Percentiles rank a stretch among this genome's conserved stretches.
These are phyloP conservation scores for Aureobasidium zeae DNA, from an alignment of 2,329 filamentous ascomycete species.

Conservation along the genomic window DNA sequence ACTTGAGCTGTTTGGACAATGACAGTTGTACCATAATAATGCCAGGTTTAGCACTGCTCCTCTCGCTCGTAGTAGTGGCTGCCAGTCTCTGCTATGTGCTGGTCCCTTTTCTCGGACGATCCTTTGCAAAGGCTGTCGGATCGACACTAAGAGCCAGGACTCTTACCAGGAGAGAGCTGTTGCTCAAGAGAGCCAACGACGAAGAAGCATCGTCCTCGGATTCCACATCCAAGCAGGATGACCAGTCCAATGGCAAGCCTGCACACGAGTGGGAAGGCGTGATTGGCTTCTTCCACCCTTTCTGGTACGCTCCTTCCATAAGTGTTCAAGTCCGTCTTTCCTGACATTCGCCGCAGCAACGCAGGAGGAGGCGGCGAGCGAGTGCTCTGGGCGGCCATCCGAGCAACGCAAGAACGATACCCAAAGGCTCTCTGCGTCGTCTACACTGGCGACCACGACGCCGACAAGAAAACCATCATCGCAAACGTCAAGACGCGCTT, in stretches of 20 bases:
- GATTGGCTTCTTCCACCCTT: slow-evolving; percentile 94
- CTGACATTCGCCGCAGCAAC: slow-evolving; percentile 52
- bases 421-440: slow-evolving; percentile 83
- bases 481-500: slow-evolving; percentile 60
- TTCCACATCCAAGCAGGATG: neutral
- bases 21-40: too few relatives aligned
- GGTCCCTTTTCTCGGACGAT: slow-evolving; percentile 5
- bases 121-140: slow-evolving; percentile 15
- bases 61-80: neutral
- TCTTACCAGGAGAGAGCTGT: slow-evolving; percentile 15
- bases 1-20: too few relatives aligned
- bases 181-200: slow-evolving; percentile 16
- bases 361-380: slow-evolving; percentile 91
- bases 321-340: neutral
- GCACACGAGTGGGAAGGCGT: slow-evolving; percentile 68
- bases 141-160: slow-evolving; percentile 18
- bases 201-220: slow-evolving; percentile 6
- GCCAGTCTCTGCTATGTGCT: neutral
- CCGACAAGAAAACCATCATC: slow-evolving; percentile 70
- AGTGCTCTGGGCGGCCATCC: slow-evolving; percentile 91
- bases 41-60: neutral
- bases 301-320: slow-evolving; percentile 56
- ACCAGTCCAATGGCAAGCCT: neutral
- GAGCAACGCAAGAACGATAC: slow-evolving; percentile 81
- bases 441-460: slow-evolving; percentile 91